Evolutionary conservation across 2,329 filamentous ascomycete species (phyloP), one percentile per base, ranked within the genome.

Genomic region (Plenodomus biglobosus): DNA sequence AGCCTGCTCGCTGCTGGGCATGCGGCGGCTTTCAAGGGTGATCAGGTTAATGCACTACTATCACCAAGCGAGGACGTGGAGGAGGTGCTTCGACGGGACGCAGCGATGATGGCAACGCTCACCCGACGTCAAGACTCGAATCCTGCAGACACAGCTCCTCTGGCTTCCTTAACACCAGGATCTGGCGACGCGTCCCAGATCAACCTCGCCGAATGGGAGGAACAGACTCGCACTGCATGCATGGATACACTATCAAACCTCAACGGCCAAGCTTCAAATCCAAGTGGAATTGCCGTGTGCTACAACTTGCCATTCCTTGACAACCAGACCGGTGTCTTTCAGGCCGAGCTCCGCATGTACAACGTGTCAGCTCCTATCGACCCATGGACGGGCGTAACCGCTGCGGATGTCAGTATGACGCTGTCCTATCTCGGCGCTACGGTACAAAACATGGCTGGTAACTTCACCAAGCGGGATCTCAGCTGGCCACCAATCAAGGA

Each of bases 271-370:
- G 81, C 84, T 36, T 80, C 81, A 19, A 92, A 92, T 58, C 87
- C 87, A 4, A 86, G 87, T 8, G 90, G 90, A 42, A 82, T 90
- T 40, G 86, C 86, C 49, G 82, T 89, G 40, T 95, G 90, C 79
- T 94, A 92, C 75, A 95, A 94, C 68, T 72, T 95, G 19, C 85
- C 86, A 0, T 83, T 82, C 34, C 79, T 90, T 48, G 81, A 92
- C 73, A 83, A 81, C 59, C 71, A 71, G 3, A 85, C 81, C 0
- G 88, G 88, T 22, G 75, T 84, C 15, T 94, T 94, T 67, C 82
- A 88, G 70, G 88, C 88, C 22, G 89, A 94, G 66, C 71, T 94
- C 42, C 80, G 88, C 44, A 75, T 94, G 50, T 94, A 85, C 73
- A 84, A 86, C 69, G 73, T 92, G 39, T 84, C 83, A 5, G 71